Percentiles rank a stretch among this genome's conserved stretches.
phyloP scores from a whole-genome alignment of 805 yeast genomes.

The Saccharomyces kudriavzevii region DNA sequence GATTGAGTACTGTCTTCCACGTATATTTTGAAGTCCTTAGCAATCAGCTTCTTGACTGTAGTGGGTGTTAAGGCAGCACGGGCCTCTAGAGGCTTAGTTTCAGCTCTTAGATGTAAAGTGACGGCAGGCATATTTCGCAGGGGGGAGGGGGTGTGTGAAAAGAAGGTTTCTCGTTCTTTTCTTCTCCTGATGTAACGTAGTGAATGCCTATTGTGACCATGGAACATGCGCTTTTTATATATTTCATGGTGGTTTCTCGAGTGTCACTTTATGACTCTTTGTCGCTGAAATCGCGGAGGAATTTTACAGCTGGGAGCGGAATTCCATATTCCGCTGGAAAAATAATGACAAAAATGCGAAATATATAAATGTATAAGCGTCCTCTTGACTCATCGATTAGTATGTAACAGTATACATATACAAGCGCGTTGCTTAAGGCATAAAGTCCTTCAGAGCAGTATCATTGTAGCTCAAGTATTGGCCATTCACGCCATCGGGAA shows the following conservation, averaged over 20 bases:
- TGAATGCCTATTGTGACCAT: neutral
- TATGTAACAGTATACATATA: conserved; percentile 1
- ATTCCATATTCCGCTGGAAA: conserved; percentile 4
- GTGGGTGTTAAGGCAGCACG: conserved; percentile 95
- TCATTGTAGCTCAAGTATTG: conserved; percentile 57
- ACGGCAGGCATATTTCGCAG: conserved; percentile 32
- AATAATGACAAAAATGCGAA: neutral
- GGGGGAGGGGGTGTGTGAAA: neutral
- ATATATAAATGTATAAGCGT: neutral
- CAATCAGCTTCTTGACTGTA: conserved; percentile 72
- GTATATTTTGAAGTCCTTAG: conserved; percentile 79
- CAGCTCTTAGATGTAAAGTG: conserved; percentile 86
- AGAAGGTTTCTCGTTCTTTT: neutral
- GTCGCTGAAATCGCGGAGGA: conserved; percentile 1
- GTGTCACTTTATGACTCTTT: neutral
- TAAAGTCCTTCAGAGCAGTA: conserved; percentile 8
- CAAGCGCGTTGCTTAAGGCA: neutral
- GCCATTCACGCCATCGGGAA: conserved; percentile 55
- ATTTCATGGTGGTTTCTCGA: neutral
- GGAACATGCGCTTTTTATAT: neutral
- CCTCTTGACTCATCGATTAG: neutral
- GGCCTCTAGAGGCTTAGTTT: conserved; percentile 93
- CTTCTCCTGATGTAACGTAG: neutral
- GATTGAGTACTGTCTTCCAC: conserved; percentile 87
- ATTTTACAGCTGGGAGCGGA: neutral